A percentile compares a stretch with the other conserved stretches of the same genome.
Conservation (phyloP, 257 asterid genomes). For the Nemophila menziesii region DNA sequence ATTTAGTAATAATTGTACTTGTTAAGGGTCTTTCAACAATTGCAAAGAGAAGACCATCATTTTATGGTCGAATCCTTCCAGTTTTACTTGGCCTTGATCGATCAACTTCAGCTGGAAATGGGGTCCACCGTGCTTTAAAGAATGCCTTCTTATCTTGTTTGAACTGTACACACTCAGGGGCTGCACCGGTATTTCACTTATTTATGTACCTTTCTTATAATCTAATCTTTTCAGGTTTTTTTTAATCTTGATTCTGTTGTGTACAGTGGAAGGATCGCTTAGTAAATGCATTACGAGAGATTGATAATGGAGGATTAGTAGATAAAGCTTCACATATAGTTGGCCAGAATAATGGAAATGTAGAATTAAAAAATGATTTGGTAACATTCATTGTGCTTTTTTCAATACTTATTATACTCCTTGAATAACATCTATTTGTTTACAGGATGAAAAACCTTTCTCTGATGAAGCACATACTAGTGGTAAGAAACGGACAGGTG, state of each 20-base stretch:
- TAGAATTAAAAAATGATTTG: constrained; percentile 28
- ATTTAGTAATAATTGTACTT: constrained; percentile 65
- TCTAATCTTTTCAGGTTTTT: constrained; percentile 5
- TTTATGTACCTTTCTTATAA: constrained; percentile 8
- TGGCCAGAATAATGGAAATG: constrained; percentile 30
- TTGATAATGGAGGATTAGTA: constrained; percentile 35
- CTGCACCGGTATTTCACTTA: constrained; percentile 72
- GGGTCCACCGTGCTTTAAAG: constrained; percentile 70
- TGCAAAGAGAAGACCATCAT: constrained; percentile 91
- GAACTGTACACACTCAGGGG: constrained; percentile 83
- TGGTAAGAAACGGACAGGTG: constrained; percentile 57
- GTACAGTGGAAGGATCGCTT: constrained; percentile 87
- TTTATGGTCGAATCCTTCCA: constrained; percentile 93
- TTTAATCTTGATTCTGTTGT: constrained; percentile 6
- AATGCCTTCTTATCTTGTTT: constrained; percentile 84
- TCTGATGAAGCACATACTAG: constrained; percentile 21
- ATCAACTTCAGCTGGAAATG: constrained; percentile 52
- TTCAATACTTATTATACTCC: background rate
- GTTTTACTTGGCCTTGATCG: constrained; percentile 81
- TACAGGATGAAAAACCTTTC: constrained; percentile 59
- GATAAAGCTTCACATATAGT: constrained; percentile 27
- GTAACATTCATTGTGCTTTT: background rate
- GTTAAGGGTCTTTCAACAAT: constrained; percentile 84
- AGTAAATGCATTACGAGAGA: constrained; percentile 56
- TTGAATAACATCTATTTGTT: constrained; percentile 12